Evolutionary conservation across 768 basidiomycete genomes (phyloP).

Genomic region (Russula emetica): DNA sequence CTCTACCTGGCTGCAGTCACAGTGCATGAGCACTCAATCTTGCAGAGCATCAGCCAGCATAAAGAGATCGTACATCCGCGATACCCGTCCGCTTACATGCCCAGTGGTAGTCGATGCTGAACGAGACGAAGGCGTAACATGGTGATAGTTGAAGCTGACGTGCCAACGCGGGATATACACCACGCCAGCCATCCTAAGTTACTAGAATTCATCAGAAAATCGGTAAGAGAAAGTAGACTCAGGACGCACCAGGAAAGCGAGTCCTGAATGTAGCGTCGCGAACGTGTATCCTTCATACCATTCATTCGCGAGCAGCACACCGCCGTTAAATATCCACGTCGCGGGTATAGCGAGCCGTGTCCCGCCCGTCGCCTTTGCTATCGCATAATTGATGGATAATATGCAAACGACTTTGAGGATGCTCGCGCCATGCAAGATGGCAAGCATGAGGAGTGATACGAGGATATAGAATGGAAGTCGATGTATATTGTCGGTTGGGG

Average conservation of each 20-base stretch:
- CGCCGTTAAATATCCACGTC: constrained; percentile 76
- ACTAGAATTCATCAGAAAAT: background rate
- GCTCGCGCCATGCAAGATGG: constrained; percentile 77
- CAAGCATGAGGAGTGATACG: constrained; percentile 61
- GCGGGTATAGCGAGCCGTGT: constrained; percentile 47
- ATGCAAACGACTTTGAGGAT: constrained; percentile 73
- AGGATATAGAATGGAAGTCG: constrained; percentile 55
- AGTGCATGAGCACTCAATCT: background rate
- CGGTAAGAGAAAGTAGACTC: background rate
- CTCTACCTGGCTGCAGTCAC: constrained; percentile 29
- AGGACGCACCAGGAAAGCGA: constrained; percentile 60
- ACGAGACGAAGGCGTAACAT: constrained; percentile 91
- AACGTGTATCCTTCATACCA: constrained; percentile 69
- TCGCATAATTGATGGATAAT: constrained; percentile 60
- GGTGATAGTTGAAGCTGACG: constrained; percentile 89
- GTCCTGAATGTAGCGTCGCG: constrained; percentile 47
- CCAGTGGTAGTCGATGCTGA: constrained; percentile 93
- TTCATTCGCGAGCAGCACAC: constrained; percentile 74
- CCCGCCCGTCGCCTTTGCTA: constrained; percentile 47
- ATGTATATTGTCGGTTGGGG: constrained; percentile 33
- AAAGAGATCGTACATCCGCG: constrained; percentile 39
- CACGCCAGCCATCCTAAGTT: constrained; percentile 57
- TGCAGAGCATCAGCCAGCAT: background rate
- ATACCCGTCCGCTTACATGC: constrained; percentile 44
- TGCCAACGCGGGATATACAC: constrained; percentile 91